Base-by-base conservation (phyloP, 768 basidiomycete species). In the Leucosporidium creatinivorum region DNA sequence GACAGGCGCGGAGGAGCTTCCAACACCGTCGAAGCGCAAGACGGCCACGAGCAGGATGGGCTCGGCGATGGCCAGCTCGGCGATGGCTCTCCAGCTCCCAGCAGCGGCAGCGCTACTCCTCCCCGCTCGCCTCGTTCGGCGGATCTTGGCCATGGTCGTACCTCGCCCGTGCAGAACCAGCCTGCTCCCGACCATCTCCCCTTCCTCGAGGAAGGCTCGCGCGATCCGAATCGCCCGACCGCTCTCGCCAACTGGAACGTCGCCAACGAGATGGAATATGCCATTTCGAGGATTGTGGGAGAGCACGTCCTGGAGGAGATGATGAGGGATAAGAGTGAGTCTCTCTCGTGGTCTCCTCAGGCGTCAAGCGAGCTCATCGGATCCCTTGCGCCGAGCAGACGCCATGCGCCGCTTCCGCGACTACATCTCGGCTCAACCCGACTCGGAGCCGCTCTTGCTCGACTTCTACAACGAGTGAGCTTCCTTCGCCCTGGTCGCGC, bases 401-500 rank as follows among this genome's bases (percentile, higher is more conserved):
- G 50, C 67, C 1, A 33, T 52, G 13, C n/a, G 25, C 15, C 44
- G 36, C 7, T 65, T 71, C 52, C 57, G 61, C 13, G 61, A 62
- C 5, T 71, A 59, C 36, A 33, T 59, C 57, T 56, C 49, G 5
- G 26, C 39, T 13, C 10, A 25, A 17, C 51, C 62, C 31, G 49
- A 31, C 28, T 31, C 31, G 26, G 54, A 67, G 33, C 51, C 61
- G 0, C 36, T 54, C 21, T 50, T 65, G 12, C 51, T 68, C 44
- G 61, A 62, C 44, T 61, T 71, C 7, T 63, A 63, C 61, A 39
- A 49, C 52, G 70, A 71, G 62, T 63, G 2, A 25, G 59, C 49
- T 50, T 17, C 6, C 17, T 5, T 6, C 49, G 49, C 19, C 6
- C 49, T 18, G 4, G n/a, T 50, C 33, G n/a, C n/a, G n/a, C 33